Percentiles rank a stretch among this genome's conserved stretches.
phyloP scores from a whole-genome alignment of 495 filamentous ascomycete genomes.

The Lindgomyces ingoldianus region DNA sequence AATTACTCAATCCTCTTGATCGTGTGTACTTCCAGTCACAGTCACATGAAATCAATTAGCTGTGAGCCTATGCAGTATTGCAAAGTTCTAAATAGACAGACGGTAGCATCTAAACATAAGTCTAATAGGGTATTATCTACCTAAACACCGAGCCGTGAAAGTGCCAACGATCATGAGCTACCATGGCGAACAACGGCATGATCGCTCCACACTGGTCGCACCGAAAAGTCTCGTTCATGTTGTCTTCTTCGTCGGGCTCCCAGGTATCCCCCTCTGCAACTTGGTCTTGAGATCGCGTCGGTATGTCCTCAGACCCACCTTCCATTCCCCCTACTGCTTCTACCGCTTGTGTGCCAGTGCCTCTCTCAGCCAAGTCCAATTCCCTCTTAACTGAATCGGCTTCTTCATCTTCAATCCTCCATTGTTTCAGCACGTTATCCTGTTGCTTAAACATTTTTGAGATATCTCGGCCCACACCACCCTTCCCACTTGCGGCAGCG shows the following conservation, averaged over 20 bases:
- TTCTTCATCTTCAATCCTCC: conserved; percentile 57
- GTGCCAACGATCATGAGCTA: conserved; percentile 75
- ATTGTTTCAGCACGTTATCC: conserved; percentile 63
- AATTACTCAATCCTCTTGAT: too few species aligned
- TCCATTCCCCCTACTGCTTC: neutral
- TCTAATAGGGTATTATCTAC: too few species aligned
- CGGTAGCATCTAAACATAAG: too few species aligned
- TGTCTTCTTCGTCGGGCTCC: conserved; percentile 51
- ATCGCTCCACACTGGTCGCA: conserved; percentile 63
- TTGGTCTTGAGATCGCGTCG: conserved; percentile 36
- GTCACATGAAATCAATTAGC: too few species aligned
- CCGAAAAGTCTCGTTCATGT: conserved; percentile 35
- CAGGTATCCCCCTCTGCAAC: conserved; percentile 44
- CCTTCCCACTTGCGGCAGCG: conserved; percentile 53
- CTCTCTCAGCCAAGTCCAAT: too few species aligned
- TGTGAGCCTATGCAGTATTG: too few species aligned
- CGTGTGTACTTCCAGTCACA: too few species aligned
- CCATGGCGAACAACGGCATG: conserved; percentile 71
- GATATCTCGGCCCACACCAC: conserved; percentile 46
- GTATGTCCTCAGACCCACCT: conserved; percentile 28
- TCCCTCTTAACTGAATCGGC: conserved; percentile 2
- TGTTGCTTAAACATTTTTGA: conserved; percentile 54
- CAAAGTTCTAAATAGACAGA: too few species aligned
- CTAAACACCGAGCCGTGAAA: conserved; percentile 39
- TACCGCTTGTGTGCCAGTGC: too few species aligned